Percentiles rank a stretch among this genome's conserved stretches.
Evolutionary conservation across 192 early-diverging fungal genomes (phyloP).

Genomic region (Obelidium mucronatum): DNA sequence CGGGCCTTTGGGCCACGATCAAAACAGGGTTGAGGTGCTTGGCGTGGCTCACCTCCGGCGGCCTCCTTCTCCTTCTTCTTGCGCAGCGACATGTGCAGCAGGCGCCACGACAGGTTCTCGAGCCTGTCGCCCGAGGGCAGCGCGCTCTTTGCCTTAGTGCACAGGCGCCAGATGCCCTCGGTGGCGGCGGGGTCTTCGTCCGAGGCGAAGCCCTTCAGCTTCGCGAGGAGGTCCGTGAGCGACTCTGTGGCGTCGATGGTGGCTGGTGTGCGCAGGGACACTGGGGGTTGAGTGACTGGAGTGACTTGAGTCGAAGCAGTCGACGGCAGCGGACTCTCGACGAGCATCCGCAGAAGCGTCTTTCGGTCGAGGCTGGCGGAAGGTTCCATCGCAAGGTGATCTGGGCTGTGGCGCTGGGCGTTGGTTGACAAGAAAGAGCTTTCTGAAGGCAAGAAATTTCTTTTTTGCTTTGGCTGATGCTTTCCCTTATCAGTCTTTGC

Average conservation of each 20-base stretch:
- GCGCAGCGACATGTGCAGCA: slow-evolving; percentile 75
- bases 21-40: background rate
- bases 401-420: no score
- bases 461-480: no score
- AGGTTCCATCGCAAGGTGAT: no score
- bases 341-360: background rate
- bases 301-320: background rate
- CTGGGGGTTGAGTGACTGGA: background rate
- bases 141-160: slow-evolving; percentile 79
- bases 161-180: slow-evolving; percentile 77
- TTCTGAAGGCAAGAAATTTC: no score
- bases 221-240: slow-evolving; percentile 35
- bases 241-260: slow-evolving; percentile 32
- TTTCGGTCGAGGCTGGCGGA: background rate
- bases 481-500: no score
- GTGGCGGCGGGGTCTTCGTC: slow-evolving; percentile 36
- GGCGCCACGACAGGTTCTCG: slow-evolving; percentile 85
- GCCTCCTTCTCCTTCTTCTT: slow-evolving; percentile 35
- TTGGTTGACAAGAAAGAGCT: no score
- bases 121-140: slow-evolving; percentile 78
- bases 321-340: background rate
- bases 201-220: slow-evolving; percentile 9
- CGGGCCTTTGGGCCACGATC: background rate
- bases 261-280: background rate
- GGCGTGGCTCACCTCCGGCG: background rate